Evolutionary conservation across 169 alveolate species (phyloP).

Genomic region (Eimeria maxima): DNA sequence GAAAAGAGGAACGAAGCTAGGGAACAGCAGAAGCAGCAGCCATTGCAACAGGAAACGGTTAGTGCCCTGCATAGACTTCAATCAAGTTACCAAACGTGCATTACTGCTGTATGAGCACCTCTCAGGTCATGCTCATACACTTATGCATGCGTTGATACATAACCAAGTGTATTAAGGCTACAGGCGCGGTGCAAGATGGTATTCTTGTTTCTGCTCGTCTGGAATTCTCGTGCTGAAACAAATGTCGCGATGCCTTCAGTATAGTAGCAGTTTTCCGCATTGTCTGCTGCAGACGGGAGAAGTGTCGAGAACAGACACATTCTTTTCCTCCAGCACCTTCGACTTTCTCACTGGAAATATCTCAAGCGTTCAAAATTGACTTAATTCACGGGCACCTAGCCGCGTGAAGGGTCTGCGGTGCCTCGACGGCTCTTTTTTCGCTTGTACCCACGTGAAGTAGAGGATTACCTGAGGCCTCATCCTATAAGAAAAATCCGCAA

Average conservation of each 20-base stretch:
- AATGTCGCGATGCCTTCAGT: not conserved
- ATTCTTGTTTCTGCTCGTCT: not conserved
- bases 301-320: not conserved
- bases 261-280: not conserved
- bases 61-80: slow-evolving; percentile 9
- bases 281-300: slow-evolving; percentile 55
- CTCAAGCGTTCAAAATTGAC: not conserved
- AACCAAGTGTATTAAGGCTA: not conserved
- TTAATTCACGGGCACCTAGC: not conserved
- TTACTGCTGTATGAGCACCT: not conserved
- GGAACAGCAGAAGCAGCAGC: slow-evolving; percentile 60
- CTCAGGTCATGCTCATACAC: not conserved
- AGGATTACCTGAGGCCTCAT: not conserved
- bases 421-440: not conserved
- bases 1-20: slow-evolving; percentile 89
- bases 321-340: slow-evolving; percentile 39
- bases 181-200: not conserved
- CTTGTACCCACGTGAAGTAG: not conserved
- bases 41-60: slow-evolving; percentile 42
- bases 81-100: not conserved
- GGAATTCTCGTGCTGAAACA: not conserved
- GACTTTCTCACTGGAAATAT: slow-evolving; percentile 11
- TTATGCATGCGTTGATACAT: not conserved
- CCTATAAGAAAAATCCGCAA: not conserved
- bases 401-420: not conserved